These are phyloP conservation scores for Sonneratia caseolaris DNA, from an alignment of 345 rosid species.

Conservation along the genomic window DNA sequence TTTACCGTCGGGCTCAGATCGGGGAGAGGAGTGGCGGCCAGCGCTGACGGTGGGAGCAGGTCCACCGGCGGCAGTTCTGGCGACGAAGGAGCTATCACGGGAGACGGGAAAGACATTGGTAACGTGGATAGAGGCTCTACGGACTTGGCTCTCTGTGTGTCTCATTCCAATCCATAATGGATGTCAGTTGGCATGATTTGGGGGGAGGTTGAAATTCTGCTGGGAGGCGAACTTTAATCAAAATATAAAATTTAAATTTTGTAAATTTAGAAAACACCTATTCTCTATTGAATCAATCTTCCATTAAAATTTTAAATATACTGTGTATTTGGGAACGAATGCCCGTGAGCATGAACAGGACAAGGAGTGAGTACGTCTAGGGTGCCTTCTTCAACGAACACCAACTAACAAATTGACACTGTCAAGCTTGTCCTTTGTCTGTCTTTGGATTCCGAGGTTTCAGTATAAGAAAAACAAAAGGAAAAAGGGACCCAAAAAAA, in stretches of 20 bases:
- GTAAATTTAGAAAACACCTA: too few species aligned
- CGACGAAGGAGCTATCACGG: neutral
- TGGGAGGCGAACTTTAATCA: neutral
- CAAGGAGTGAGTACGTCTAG: neutral
- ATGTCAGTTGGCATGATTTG: neutral
- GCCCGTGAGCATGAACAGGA: neutral
- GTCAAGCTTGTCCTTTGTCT: constrained; percentile 1
- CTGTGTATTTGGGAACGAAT: neutral
- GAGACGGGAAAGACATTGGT: neutral
- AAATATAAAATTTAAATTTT: too few species aligned
- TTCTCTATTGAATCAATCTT: too few species aligned
- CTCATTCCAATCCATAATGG: neutral
- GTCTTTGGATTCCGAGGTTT: neutral
- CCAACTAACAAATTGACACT: neutral
- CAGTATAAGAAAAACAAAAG: neutral
- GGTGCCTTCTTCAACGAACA: neutral
- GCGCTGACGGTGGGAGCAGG: neutral
- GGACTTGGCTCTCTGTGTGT: neutral
- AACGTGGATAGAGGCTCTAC: neutral
- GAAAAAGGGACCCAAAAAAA: neutral
- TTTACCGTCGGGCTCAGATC: neutral
- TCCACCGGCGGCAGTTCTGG: constrained; percentile 2
- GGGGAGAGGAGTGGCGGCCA: neutral
- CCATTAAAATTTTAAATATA: neutral
- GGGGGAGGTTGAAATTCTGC: neutral